Evolutionary conservation across 2,329 filamentous ascomycete species (phyloP), one percentile per base, ranked within the genome.

Genomic region (Penicillium sp.): DNA sequence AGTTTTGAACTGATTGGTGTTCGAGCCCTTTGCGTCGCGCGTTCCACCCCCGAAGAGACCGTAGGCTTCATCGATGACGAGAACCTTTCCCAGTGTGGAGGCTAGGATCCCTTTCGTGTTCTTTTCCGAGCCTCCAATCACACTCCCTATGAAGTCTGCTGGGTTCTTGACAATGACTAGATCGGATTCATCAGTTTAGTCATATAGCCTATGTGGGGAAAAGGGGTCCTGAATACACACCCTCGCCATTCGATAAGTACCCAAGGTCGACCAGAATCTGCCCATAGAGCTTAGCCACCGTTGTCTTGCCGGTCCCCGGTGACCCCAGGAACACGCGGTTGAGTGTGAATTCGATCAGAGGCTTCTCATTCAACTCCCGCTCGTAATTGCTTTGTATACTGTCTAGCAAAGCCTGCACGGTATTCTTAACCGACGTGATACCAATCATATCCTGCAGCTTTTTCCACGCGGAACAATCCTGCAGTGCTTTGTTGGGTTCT

Each of bases 41-140:
- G 55, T 64, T 3, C 67, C 71, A 7, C 73, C 72, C 0, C 78
- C 79, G 1, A 77, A 85, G 0, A 94, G 80, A 41, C 87, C 86
- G 65, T 94, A 93, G 0, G 91, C 91, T 70, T 95, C 91, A 64
- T 94, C 91, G 3, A 94, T 92, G 15, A 94, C 85, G 0, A 94
- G 82, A 0, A 93, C 89, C 66, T 93, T 93, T 0, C 91, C 91
- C 0, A 83, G 65, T 0, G 89, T 87, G 0, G 86, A 77, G 0
- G 85, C 86, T 0, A 94, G 80, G 7, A 93, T 92, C 0, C 81
- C 87, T 66, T 91, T 93, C 0, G 91, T 93, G 38, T 88, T 86
- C 1, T 83, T 79, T 71, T 94, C 91, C 0, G 91, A 93, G 1
- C 83, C 79, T 0, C 91, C 91, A 0, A 94, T 64, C 0, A 71